phyloP scores from a whole-genome alignment of 805 yeast genomes.

The Pichia rugopelliculosa region DNA sequence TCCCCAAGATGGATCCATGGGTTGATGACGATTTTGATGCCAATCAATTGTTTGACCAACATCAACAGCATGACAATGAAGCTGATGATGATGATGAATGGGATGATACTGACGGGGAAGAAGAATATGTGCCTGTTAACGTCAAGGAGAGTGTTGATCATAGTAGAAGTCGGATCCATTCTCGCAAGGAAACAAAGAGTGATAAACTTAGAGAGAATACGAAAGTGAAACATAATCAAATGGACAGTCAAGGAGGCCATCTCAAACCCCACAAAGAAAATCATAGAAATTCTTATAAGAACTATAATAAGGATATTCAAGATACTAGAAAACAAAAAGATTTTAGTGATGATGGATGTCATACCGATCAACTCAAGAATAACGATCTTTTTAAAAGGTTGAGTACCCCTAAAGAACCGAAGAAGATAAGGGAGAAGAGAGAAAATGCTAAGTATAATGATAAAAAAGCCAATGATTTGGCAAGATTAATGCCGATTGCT shows the following conservation, averaged over 20 bases:
- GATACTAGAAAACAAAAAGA: not conserved
- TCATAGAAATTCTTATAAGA: not conserved
- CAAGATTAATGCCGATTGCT: constrained; percentile 7
- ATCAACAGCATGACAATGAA: constrained; percentile 16
- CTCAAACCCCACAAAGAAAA: not conserved
- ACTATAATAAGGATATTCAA: not conserved
- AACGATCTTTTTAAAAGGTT: not conserved
- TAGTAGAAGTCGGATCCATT: not conserved
- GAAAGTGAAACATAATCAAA: not conserved
- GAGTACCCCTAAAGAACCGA: not conserved
- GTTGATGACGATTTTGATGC: constrained; percentile 25
- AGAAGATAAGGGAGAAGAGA: not conserved
- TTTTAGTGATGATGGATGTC: too few species aligned
- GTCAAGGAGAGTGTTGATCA: not conserved
- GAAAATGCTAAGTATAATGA: not conserved
- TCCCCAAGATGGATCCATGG: constrained; percentile 16
- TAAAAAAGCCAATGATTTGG: constrained; percentile 2
- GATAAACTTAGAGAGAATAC: not conserved
- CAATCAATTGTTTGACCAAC: constrained; percentile 19
- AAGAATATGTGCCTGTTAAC: not conserved
- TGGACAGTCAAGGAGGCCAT: not conserved
- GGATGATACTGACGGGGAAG: constrained; percentile 2
- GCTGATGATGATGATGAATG: constrained; percentile 4
- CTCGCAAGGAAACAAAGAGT: not conserved
- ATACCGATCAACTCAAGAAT: not conserved